A percentile compares a stretch with the other conserved stretches of the same genome.
Evolutionary conservation across 2,329 filamentous ascomycete genomes (phyloP).

Genomic region (Pseudocercospora fijiensis): DNA sequence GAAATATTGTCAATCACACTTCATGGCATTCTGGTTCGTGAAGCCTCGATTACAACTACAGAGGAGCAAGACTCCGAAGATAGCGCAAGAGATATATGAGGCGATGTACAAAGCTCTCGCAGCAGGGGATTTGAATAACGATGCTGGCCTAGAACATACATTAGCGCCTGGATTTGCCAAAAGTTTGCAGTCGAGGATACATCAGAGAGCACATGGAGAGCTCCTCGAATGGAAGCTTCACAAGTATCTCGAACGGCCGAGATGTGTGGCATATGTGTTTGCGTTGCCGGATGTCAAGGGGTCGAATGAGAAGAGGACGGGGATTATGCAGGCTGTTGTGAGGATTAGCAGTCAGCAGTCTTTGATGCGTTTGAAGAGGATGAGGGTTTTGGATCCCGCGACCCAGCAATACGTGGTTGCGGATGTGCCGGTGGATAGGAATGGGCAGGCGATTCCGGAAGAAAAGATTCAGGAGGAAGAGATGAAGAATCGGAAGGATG

Average conservation of each 20-base stretch:
- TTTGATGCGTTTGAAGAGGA: constrained; percentile 29
- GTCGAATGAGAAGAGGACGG: constrained; percentile 31
- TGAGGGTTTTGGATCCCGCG: constrained; percentile 21
- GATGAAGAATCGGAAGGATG: constrained; percentile 40
- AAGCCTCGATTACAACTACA: constrained; percentile 26
- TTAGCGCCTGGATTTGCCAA: not conserved
- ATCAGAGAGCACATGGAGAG: constrained; percentile 39
- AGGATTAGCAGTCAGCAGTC: constrained; percentile 32
- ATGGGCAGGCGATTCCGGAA: constrained; percentile 37
- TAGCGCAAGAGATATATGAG: constrained; percentile 45
- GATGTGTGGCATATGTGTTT: constrained; percentile 30
- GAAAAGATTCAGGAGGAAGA: constrained; percentile 38
- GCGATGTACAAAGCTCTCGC: constrained; percentile 52
- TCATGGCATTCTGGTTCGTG: constrained; percentile 19
- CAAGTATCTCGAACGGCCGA: constrained; percentile 30
- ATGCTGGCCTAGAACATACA: constrained; percentile 20
- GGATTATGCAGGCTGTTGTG: constrained; percentile 36
- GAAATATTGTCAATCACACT: constrained; percentile 9
- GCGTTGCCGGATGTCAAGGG: constrained; percentile 21
- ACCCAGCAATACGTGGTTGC: constrained; percentile 16
- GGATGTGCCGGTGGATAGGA: constrained; percentile 36
- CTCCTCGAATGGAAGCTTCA: constrained; percentile 35
- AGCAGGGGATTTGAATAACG: constrained; percentile 37
- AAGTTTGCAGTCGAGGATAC: constrained; percentile 16
- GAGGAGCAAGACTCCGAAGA: constrained; percentile 39